Base-by-base conservation (phyloP, 257 asterid species). In the Eustoma russellianum region DNA sequence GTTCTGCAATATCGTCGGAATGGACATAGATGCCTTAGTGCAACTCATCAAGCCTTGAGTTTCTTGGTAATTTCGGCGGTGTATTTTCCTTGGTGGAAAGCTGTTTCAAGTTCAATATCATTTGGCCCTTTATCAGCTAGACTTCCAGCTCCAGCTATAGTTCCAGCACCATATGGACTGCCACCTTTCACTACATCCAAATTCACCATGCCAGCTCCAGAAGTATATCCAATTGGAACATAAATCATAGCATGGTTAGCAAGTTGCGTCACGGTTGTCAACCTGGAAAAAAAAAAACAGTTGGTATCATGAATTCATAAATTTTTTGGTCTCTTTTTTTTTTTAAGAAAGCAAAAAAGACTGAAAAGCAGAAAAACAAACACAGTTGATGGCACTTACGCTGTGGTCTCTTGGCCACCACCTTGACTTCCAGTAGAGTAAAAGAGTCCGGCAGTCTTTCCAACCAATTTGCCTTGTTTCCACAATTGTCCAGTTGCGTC, bases 211-310 rank as follows among this genome's bases (percentile, higher is more conserved):
- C 74, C 80, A 2, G 82, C 78, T 53, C 83, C 91, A 14, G 78
- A 70, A 0, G 91, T 76, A 67, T 76, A 82, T 19, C 86, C 91
- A 46, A 82, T 77, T 5, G 80, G 91, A 17, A 82, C 86, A 19
- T 71, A 82, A 41, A 82, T 79, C 83, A 79, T 74, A 40, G 86
- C 86, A 3, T 79, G 86, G 68, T 82, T 82, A 52, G 43, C 86
- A 8, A 79, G 83, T 66, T 74, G 91, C n/a, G 83, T 82, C 45
- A 82, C 63, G 13, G 91, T 75, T 5, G 82, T 82, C 83, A 79
- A 78, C n/a, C n/a, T n/a, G n/a, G n/a, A n/a, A n/a, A n/a, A n/a
- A n/a, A n/a, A n/a, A n/a, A n/a, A n/a, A n/a, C n/a, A n/a, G n/a
- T n/a, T n/a, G n/a, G n/a, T n/a, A n/a, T n/a, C n/a, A n/a, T n/a